Base-by-base conservation (phyloP, 345 rosid species). In the Ricinus communis region DNA sequence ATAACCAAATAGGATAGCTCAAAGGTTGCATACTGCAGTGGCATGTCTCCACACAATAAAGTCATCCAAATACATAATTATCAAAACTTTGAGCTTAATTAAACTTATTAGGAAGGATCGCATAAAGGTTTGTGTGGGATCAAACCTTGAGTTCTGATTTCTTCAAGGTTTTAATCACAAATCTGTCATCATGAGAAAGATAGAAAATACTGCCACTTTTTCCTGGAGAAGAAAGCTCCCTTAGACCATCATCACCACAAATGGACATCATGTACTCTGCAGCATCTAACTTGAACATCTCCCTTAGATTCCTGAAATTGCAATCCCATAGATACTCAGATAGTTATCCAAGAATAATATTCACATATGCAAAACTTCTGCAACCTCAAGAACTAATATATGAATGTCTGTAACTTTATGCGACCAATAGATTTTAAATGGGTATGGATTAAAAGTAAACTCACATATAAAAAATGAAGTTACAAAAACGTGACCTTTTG, bases 201-300 rank as follows among this genome's bases (percentile, higher is more conserved):
- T 86, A 94, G 81, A 94, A 94, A 70, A 94, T 82, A 71, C 98
- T 94, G 87, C 97, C 98, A 70, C 98, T 94, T 87, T 94, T 94
- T 69, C 98, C 97, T 0, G 98, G 83, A 65, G 98, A 91, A 74
- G 87, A 81, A 82, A 87, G 71, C 80, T 88, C 96, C 69, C 84
- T 87, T 18, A 94, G 85, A 76, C 97, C 97, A 79, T 94, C 92
- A 77, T 89, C 93, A 53, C 97, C 97, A 79, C 98, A 94, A 30
- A 94, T 91, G 80, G 98, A 94, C 98, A 94, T 94, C 98, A 94
- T 91, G 83, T 87, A 94, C 78, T 94, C 98, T 5, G 98, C 98
- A 62, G 97, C 92, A 87, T 94, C 96, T 80, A 94, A 81, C 85
- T 87, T 88, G 85, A 94, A 94, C 97, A 94, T 83, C 84, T 94